phyloP scores from a whole-genome alignment of 257 asterid genomes.

The Henckelia pumila region DNA sequence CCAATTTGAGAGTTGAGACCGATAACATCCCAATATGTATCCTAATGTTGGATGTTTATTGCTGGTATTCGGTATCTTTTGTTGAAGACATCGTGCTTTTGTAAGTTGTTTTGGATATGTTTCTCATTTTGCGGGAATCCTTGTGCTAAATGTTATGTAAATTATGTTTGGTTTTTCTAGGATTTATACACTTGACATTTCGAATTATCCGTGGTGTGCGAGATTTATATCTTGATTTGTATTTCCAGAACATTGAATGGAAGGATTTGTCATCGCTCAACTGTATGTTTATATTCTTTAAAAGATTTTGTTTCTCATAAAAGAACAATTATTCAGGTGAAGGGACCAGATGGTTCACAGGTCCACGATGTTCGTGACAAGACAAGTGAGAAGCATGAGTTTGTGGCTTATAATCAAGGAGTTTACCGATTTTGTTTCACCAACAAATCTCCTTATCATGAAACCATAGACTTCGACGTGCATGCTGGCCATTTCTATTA shows the following conservation, averaged over 20 bases:
- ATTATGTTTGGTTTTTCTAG: neutral
- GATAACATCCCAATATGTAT: neutral
- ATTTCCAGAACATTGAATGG: neutral
- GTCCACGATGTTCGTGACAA: conserved; percentile 79
- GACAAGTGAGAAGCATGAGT: conserved; percentile 80
- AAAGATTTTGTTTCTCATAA: neutral
- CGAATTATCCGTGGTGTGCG: neutral
- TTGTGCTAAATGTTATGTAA: neutral
- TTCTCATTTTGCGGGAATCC: neutral
- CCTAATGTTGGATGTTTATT: neutral
- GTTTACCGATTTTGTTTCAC: conserved; percentile 89
- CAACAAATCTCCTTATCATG: conserved; percentile 93
- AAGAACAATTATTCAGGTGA: conserved; percentile 51
- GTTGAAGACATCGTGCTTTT: neutral
- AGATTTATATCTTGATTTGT: neutral
- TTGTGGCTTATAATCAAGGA: conserved; percentile 76
- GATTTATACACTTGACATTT: neutral
- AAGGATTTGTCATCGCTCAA: neutral
- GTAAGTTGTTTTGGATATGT: neutral
- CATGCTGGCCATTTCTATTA: conserved; percentile 72
- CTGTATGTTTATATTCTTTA: neutral
- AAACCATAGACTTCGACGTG: conserved; percentile 86
- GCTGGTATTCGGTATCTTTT: neutral
- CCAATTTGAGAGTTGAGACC: neutral
- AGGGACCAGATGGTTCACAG: conserved; percentile 90